Conservation (phyloP, 805 yeast species). For the Pichia californica region DNA sequence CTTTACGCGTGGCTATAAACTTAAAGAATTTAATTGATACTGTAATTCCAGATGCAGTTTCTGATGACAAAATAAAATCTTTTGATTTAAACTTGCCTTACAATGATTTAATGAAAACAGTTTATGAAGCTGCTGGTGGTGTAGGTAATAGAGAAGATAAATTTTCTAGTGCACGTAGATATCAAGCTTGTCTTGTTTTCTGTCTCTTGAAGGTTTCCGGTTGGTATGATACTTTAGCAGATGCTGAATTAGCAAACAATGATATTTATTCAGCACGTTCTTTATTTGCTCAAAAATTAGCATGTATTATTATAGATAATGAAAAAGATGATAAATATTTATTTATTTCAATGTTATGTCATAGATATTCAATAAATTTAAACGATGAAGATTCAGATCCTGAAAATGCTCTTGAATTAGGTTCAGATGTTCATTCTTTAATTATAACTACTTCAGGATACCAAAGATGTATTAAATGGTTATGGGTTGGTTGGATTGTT, state of each 20-base stretch:
- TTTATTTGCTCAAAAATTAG: slow-evolving; percentile 66
- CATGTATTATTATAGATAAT: slow-evolving; percentile 60
- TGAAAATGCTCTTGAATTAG: slow-evolving; percentile 72
- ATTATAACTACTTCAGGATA: slow-evolving; percentile 77
- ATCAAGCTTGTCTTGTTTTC: slow-evolving; percentile 63
- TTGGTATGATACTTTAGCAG: slow-evolving; percentile 66
- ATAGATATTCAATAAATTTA: slow-evolving; percentile 60
- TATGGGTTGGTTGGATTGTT: slow-evolving; percentile 91
- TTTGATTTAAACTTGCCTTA: slow-evolving; percentile 58
- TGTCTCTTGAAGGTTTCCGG: slow-evolving; percentile 66
- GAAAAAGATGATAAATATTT: slow-evolving; percentile 54
- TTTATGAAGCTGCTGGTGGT: slow-evolving; percentile 76
- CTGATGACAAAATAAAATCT: slow-evolving; percentile 37
- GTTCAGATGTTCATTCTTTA: slow-evolving; percentile 79
- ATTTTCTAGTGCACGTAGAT: slow-evolving; percentile 48
- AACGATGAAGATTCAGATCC: slow-evolving; percentile 59
- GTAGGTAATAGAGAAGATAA: slow-evolving; percentile 43
- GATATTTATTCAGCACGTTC: slow-evolving; percentile 56
- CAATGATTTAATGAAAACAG: slow-evolving; percentile 50
- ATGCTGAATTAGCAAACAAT: slow-evolving; percentile 58
- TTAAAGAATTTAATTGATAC: slow-evolving; percentile 68
- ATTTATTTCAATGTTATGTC: slow-evolving; percentile 72
- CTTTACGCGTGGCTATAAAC: slow-evolving; percentile 62
- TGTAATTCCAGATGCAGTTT: slow-evolving; percentile 61
- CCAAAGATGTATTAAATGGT: slow-evolving; percentile 81